These are phyloP conservation scores for Mycosphaerelloides madeirae DNA, from an alignment of 2,329 filamentous ascomycete genomes.

Conservation along the genomic window DNA sequence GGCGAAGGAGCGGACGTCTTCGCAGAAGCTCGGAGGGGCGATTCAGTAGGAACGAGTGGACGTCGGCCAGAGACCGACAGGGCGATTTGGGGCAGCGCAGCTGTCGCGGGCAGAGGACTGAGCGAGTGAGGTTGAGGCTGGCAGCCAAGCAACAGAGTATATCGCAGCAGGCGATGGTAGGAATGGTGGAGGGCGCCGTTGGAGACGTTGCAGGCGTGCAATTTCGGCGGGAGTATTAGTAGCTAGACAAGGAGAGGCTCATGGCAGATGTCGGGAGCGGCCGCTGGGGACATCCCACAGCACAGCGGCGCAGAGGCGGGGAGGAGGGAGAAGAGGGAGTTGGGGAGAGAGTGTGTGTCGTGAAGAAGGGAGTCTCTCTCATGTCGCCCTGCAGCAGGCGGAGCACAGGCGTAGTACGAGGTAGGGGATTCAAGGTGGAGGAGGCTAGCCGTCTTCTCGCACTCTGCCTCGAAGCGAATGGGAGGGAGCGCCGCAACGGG, in stretches of 20 bases:
- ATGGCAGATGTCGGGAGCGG: too few relatives aligned
- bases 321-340: neutral
- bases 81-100: constrained; percentile 3
- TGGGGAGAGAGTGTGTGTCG: neutral
- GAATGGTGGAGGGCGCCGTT: neutral
- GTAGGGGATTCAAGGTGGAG: too few relatives aligned
- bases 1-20: constrained; percentile 20
- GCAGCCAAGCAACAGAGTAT: too few relatives aligned
- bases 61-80: constrained; percentile 27
- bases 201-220: too few relatives aligned
- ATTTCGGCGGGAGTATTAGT: too few relatives aligned
- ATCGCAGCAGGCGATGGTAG: too few relatives aligned
- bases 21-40: constrained; percentile 22
- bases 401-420: neutral
- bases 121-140: neutral
- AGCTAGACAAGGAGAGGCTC: too few relatives aligned
- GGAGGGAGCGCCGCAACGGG: too few relatives aligned
- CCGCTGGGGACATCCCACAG: neutral
- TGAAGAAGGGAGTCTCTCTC: neutral
- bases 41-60: constrained; percentile 26
- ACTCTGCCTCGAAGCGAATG: too few relatives aligned
- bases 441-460: too few relatives aligned
- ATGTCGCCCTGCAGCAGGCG: too few relatives aligned
- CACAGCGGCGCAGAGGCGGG: neutral
- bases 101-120: constrained; percentile 4